phyloP scores from a whole-genome alignment of 2,329 filamentous ascomycete genomes.

The Aspergillus sp. region DNA sequence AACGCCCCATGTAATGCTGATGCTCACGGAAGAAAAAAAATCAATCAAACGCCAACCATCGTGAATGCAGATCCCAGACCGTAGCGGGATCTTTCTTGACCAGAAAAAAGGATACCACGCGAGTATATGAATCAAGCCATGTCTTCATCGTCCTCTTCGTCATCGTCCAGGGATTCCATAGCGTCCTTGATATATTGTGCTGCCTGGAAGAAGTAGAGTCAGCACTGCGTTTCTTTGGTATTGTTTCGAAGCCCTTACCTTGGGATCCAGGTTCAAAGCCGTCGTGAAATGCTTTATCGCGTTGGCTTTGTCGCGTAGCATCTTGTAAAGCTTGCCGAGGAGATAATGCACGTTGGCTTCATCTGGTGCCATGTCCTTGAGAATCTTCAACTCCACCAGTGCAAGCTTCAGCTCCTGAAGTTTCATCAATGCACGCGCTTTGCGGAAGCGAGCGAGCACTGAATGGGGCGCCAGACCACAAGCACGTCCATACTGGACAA shows the following conservation, averaged over 20 bases:
- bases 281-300: slow-evolving; percentile 95
- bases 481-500: slow-evolving; percentile 77
- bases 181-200: slow-evolving; percentile 93
- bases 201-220: slow-evolving; percentile 52
- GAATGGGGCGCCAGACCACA: slow-evolving; percentile 76
- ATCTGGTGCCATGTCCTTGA: slow-evolving; percentile 88
- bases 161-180: slow-evolving; percentile 80
- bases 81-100: not conserved
- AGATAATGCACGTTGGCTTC: slow-evolving; percentile 96
- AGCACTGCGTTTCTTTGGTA: no score
- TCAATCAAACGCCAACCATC: slow-evolving; percentile 13
- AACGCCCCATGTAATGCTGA: slow-evolving; percentile 22
- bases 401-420: slow-evolving; percentile 67
- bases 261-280: slow-evolving; percentile 90
- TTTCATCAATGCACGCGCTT: slow-evolving; percentile 79
- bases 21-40: slow-evolving; percentile 12
- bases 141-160: slow-evolving; percentile 57
- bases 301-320: slow-evolving; percentile 55
- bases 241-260: slow-evolving; percentile 55
- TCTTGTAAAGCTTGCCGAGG: slow-evolving; percentile 65
- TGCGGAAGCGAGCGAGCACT: slow-evolving; percentile 85
- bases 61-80: slow-evolving; percentile 5
- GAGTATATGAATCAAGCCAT: slow-evolving; percentile 32
- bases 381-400: slow-evolving; percentile 74
- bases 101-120: slow-evolving; percentile 1